Percentiles rank a stretch among this genome's conserved stretches.
Conservation (phyloP, 768 basidiomycete species). For the Austroboletus festivus region DNA sequence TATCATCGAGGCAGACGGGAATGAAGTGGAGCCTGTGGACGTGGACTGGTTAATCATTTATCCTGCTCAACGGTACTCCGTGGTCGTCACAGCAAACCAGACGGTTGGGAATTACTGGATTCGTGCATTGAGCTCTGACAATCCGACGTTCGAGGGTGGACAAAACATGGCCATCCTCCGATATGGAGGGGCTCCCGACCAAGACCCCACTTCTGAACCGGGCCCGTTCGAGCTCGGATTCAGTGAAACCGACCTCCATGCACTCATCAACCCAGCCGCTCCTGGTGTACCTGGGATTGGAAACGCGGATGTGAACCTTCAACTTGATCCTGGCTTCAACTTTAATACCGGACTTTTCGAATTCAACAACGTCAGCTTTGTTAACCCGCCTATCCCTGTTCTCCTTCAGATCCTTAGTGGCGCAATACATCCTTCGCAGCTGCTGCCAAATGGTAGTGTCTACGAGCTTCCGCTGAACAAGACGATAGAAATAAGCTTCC, state of each 20-base stretch:
- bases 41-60: constrained; percentile 37
- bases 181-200: constrained; percentile 42
- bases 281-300: constrained; percentile 39
- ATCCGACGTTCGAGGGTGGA: constrained; percentile 31
- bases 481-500: constrained; percentile 47
- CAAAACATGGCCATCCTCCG: constrained; percentile 52
- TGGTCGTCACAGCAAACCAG: constrained; percentile 46
- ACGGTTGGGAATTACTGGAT: constrained; percentile 55
- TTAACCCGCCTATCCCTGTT: constrained; percentile 45
- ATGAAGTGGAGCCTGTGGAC: constrained; percentile 38
- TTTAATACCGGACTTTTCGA: constrained; percentile 5
- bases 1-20: constrained; percentile 53
- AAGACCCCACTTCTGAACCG: constrained; percentile 40
- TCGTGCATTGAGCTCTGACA: constrained; percentile 36
- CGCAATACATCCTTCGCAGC: constrained; percentile 39
- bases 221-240: constrained; percentile 31
- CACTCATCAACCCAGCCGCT: constrained; percentile 30
- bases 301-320: constrained; percentile 41
- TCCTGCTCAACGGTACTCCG: constrained; percentile 43
- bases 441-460: constrained; percentile 49
- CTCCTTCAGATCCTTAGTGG: constrained; percentile 61
- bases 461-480: constrained; percentile 44
- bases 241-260: constrained; percentile 39
- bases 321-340: constrained; percentile 13
- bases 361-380: constrained; percentile 33